Percentiles rank a stretch among this genome's conserved stretches.
Conservation (phyloP, 148 eudicot genomes). For the Hydrangea macrophylla region DNA sequence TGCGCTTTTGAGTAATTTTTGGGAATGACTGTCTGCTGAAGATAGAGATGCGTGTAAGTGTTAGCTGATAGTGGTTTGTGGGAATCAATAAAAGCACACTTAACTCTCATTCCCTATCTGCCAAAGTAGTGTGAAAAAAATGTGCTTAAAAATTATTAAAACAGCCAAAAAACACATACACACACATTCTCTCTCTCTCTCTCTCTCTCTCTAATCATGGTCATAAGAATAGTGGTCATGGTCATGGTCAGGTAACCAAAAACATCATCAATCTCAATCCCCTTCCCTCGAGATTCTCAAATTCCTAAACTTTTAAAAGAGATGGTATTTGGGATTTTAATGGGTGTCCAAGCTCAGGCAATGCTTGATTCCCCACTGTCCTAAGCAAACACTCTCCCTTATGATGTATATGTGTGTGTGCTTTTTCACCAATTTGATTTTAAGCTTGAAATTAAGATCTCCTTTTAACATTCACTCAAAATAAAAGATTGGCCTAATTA, state of each 20-base stretch:
- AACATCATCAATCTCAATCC: slow-evolving; percentile 17
- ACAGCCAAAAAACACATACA: neutral
- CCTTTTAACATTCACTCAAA: no score
- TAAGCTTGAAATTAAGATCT: no score
- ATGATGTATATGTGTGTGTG: neutral
- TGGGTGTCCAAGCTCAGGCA: slow-evolving; percentile 46
- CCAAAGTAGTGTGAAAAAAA: neutral
- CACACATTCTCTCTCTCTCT: no score
- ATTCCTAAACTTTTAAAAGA: slow-evolving; percentile 17
- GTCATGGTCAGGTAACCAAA: slow-evolving; percentile 8
- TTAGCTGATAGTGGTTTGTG: slow-evolving; percentile 15
- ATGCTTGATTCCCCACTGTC: slow-evolving; percentile 53
- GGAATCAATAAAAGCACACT: slow-evolving; percentile 17
- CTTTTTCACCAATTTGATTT: neutral
- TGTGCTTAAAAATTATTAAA: neutral
- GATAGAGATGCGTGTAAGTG: slow-evolving; percentile 11
- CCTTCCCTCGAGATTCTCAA: slow-evolving; percentile 36
- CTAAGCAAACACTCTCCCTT: neutral
- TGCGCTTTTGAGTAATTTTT: neutral
- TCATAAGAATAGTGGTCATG: neutral
- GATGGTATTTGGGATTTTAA: slow-evolving; percentile 30
- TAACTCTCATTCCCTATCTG: neutral
- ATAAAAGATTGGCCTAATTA: no score
- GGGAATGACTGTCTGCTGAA: slow-evolving; percentile 21
- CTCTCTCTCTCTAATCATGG: neutral